These are phyloP conservation scores for Verticillium zaregamsianum DNA, from an alignment of 2,329 filamentous ascomycete genomes.

Conservation along the genomic window DNA sequence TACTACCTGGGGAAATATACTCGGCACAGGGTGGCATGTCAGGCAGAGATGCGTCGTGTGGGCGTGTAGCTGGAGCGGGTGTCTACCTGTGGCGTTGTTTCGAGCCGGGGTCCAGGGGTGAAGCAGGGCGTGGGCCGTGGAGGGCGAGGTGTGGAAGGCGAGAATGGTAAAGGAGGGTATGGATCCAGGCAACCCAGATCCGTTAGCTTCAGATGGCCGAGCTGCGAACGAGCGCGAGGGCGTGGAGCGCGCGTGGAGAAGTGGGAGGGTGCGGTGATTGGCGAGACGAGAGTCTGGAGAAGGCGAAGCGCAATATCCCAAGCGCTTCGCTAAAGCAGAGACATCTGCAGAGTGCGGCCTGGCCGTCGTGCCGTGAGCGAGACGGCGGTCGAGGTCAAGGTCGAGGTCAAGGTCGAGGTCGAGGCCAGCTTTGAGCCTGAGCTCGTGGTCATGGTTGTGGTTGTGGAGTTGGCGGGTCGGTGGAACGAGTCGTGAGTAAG, in stretches of 20 bases:
- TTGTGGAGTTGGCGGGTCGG: background rate
- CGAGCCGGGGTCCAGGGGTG: background rate
- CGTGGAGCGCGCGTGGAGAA: background rate
- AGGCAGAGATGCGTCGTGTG: slow-evolving; percentile 1
- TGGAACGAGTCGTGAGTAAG: background rate
- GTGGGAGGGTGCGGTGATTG: background rate
- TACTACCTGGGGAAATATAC: background rate
- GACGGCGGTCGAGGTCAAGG: background rate
- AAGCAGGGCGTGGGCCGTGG: background rate
- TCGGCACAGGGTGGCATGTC: background rate
- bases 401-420: background rate
- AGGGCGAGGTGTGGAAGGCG: background rate
- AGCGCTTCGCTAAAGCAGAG: background rate
- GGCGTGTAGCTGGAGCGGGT: background rate
- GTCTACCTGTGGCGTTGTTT: slow-evolving; percentile 2
- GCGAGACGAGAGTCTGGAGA: background rate
- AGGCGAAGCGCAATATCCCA: background rate
- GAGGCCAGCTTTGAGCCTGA: background rate
- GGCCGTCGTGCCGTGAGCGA: background rate
- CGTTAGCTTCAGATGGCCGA: background rate
- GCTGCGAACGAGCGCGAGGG: background rate
- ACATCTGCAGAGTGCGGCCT: background rate
- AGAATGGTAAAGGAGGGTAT: background rate
- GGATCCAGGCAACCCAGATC: slow-evolving; percentile 1
- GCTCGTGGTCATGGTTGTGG: background rate